Base-by-base conservation (phyloP, 2,329 filamentous ascomycete genomes). In the Calonectria naviculata region DNA sequence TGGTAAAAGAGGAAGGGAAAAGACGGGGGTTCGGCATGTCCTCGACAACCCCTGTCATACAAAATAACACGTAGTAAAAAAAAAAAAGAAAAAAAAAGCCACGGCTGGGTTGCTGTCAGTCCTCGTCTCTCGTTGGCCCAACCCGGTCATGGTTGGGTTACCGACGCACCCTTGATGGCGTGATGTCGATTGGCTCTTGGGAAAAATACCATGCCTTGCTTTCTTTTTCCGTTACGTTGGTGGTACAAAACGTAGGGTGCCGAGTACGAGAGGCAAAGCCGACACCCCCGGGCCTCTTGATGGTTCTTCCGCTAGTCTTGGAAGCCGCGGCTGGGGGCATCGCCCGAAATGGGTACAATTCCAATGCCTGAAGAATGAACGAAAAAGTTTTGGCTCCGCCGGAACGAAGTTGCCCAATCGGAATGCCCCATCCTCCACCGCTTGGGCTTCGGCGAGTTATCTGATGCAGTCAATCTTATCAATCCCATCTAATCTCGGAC, bases 401-500 rank as follows among this genome's bases (percentile, higher is more conserved):
- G 36, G 36, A 44, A 61, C 38, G 8, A 38, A 1, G 26, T 44
- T 21, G 19, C 19, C 76, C 72, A 78, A 78, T 78, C 74, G 74
- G 73, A 71, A 67, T 21, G 17, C n/a, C 47, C 65, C 68, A 74
- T 38, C 24, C 41, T 12, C 7, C 31, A 24, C 47, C 41, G 60
- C 65, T 42, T 65, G 67, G 69, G 65, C 49, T 66, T 19, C 34
- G 29, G 61, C 34, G 70, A 67, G 61, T 71, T 73, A 73, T 73
- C 71, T 66, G 68, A 73, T 73, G 62, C 15, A 54, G 58, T 68
- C 63, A 74, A 72, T 74, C 69, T 79, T 78, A 79, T 79, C 77
- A 79, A 79, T 79, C 77, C 73, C 72, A 79, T 79, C 77, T 79
- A 79, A 79, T 78, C 77, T 78, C 72, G 65, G 67, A 44, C 71